Evolutionary conservation across 2,329 filamentous ascomycete genomes (phyloP).

Genomic region (Cadophora sp.): DNA sequence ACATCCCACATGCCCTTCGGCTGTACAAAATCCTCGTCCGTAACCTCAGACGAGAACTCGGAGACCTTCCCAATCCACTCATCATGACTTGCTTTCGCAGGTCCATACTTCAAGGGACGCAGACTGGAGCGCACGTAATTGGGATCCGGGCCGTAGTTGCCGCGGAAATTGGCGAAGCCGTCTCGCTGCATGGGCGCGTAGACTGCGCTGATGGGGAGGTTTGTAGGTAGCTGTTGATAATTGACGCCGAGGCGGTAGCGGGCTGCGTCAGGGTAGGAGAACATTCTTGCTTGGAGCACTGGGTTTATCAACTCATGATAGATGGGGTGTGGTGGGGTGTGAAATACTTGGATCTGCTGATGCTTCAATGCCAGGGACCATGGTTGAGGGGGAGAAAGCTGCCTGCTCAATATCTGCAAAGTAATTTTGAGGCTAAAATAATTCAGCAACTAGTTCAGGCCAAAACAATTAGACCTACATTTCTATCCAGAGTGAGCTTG

Average conservation of each 20-base stretch:
- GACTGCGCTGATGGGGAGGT: conserved; percentile 51
- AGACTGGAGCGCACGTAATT: conserved; percentile 68
- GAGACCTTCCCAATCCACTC: conserved; percentile 55
- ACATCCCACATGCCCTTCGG: conserved; percentile 46
- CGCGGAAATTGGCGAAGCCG: conserved; percentile 73
- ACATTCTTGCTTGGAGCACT: conserved; percentile 71
- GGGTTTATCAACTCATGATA: conserved; percentile 47
- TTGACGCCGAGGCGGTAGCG: conserved; percentile 63
- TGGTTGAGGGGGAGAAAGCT: conserved; percentile 71
- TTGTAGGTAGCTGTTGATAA: conserved; percentile 64
- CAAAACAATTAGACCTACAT: conserved; percentile 44
- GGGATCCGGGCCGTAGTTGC: conserved; percentile 65
- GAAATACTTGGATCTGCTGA: conserved; percentile 58
- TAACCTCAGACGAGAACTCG: conserved; percentile 51
- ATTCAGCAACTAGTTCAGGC: background rate
- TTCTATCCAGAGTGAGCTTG: conserved; percentile 68
- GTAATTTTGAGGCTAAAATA: conserved; percentile 55
- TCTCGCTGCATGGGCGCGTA: conserved; percentile 77
- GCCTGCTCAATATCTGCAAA: conserved; percentile 73
- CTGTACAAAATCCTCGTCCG: conserved; percentile 44
- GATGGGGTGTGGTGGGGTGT: background rate
- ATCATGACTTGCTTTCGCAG: conserved; percentile 53
- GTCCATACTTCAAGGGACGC: conserved; percentile 52
- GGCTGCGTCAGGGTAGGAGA: conserved; percentile 73
- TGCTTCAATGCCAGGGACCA: conserved; percentile 71